phyloP scores from a whole-genome alignment of 2,329 filamentous ascomycete species.

The Pseudonectria buxi region DNA sequence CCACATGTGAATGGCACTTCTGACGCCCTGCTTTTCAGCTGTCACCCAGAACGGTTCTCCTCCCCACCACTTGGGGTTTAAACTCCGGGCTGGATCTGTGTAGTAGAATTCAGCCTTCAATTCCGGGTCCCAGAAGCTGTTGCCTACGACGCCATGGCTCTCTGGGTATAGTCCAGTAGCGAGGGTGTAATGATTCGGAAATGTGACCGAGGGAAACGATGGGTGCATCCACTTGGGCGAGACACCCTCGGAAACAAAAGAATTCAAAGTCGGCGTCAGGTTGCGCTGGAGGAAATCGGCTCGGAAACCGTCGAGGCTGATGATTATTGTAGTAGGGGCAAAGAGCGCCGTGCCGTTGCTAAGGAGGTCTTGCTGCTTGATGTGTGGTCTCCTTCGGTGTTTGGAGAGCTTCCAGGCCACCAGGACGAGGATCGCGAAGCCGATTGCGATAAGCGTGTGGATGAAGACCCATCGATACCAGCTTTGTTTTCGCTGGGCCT shows the following conservation, averaged over 20 bases:
- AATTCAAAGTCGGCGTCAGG: slow-evolving; percentile 73
- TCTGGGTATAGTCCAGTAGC: slow-evolving; percentile 91
- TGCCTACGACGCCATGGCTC: slow-evolving; percentile 86
- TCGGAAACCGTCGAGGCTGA: slow-evolving; percentile 92
- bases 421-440: slow-evolving; percentile 49
- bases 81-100: slow-evolving; percentile 66
- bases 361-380: slow-evolving; percentile 31
- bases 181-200: slow-evolving; percentile 92
- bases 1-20: slow-evolving; percentile 94
- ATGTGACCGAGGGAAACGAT: slow-evolving; percentile 93
- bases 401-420: slow-evolving; percentile 54
- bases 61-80: slow-evolving; percentile 89
- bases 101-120: slow-evolving; percentile 79
- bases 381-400: slow-evolving; percentile 29
- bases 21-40: slow-evolving; percentile 73
- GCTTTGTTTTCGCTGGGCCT: slow-evolving; percentile 41
- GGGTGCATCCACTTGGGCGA: slow-evolving; percentile 90
- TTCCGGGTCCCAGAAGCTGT: slow-evolving; percentile 85
- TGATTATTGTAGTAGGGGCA: slow-evolving; percentile 83
- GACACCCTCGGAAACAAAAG: slow-evolving; percentile 74
- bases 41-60: slow-evolving; percentile 93
- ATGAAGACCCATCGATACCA: slow-evolving; percentile 51
- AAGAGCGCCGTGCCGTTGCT: slow-evolving; percentile 88
- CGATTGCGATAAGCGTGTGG: slow-evolving; percentile 43
- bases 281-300: slow-evolving; percentile 84